phyloP scores from a whole-genome alignment of 73 alveolate genomes.

The Breviolum minutum region DNA sequence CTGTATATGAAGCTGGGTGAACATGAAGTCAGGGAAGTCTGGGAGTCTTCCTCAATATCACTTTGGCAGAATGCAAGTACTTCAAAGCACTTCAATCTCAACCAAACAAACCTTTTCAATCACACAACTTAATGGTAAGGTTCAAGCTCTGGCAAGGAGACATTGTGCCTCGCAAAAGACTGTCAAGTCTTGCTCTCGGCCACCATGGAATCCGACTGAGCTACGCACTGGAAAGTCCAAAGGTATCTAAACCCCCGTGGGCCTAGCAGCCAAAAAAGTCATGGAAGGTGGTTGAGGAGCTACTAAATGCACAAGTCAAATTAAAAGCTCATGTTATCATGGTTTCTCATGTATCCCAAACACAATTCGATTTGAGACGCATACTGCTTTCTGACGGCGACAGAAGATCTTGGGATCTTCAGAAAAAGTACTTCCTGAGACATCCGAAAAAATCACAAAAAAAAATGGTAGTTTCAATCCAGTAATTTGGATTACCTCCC shows the following conservation, averaged over 20 bases:
- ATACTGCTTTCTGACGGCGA: slow-evolving; percentile 47
- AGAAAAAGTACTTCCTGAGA: slow-evolving; percentile 38
- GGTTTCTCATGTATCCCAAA: neutral
- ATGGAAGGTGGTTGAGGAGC: neutral
- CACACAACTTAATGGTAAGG: neutral
- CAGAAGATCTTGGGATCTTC: slow-evolving; percentile 78
- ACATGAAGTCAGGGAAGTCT: neutral
- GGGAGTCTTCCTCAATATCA: no score
- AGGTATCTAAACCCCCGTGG: slow-evolving; percentile 54
- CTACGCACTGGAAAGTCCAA: slow-evolving; percentile 41
- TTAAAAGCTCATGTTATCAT: no score
- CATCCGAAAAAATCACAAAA: neutral
- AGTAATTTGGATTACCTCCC: neutral
- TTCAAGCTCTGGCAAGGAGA: slow-evolving; percentile 46
- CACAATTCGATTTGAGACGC: neutral
- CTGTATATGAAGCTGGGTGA: no score
- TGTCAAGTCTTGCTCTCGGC: neutral
- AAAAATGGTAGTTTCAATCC: neutral
- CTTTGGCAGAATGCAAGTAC: neutral
- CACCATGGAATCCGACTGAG: neutral
- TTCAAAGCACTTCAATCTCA: neutral
- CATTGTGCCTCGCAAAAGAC: neutral
- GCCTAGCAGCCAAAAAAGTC: neutral
- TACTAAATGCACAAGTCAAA: neutral
- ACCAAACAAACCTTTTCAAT: neutral